A percentile compares a stretch with the other conserved stretches of the same genome.
Evolutionary conservation across 2,329 filamentous ascomycete species (phyloP).

Genomic region (Cordyceps militaris): DNA sequence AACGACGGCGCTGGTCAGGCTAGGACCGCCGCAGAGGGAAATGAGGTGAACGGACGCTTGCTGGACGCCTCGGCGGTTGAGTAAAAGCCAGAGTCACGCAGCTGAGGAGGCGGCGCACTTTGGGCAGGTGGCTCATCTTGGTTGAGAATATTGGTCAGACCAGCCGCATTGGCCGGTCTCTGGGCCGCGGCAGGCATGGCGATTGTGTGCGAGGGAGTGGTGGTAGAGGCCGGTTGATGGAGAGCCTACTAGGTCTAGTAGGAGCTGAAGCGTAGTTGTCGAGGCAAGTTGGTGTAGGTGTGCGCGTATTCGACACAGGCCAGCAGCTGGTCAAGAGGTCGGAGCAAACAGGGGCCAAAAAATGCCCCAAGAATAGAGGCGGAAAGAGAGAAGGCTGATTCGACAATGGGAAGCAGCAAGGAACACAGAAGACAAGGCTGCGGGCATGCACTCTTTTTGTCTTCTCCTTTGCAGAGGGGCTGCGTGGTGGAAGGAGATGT

Average conservation of each 20-base stretch:
- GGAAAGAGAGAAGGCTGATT: neutral
- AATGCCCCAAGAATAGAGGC: neutral
- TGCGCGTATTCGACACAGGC: neutral
- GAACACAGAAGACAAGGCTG: neutral
- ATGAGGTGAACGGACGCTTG: conserved; percentile 30
- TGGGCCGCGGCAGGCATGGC: conserved; percentile 22
- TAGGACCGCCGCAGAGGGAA: neutral
- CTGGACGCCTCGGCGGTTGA: conserved; percentile 37
- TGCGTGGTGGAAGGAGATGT: neutral
- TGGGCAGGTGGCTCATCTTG: conserved; percentile 25
- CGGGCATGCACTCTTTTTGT: neutral
- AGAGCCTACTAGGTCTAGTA: too few species aligned
- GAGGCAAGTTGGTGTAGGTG: neutral
- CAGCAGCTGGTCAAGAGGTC: neutral
- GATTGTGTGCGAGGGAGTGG: neutral
- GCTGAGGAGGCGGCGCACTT: conserved; percentile 24
- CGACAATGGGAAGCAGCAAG: neutral
- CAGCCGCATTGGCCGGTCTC: conserved; percentile 28
- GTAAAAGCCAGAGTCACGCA: conserved; percentile 37
- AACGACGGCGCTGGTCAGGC: neutral
- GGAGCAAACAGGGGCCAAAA: neutral
- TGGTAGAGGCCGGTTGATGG: neutral
- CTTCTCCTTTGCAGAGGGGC: neutral
- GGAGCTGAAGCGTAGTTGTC: neutral
- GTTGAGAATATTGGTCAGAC: conserved; percentile 34